Percentiles rank a stretch among this genome's conserved stretches.
phyloP scores from a whole-genome alignment of 148 eudicot species.

The Dianthus caryophyllus region DNA sequence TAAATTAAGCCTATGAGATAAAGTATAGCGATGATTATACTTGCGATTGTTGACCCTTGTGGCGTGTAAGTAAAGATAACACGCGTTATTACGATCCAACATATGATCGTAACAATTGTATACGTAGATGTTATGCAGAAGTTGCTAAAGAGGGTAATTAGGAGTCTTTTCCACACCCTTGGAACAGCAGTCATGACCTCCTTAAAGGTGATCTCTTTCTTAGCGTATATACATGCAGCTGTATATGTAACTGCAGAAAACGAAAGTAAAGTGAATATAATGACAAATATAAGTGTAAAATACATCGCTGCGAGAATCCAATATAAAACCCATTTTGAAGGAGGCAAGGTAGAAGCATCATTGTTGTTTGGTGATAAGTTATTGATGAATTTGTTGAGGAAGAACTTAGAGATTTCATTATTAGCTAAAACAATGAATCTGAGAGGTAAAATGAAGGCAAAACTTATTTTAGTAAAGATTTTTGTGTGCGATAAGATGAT shows the following conservation, averaged over 20 bases:
- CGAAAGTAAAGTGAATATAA: constrained; percentile 29
- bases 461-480: constrained; percentile 27
- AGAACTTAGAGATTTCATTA: neutral
- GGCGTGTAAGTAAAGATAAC: neutral
- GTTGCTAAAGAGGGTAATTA: constrained; percentile 32
- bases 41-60: neutral
- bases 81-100: too few species aligned
- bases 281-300: constrained; percentile 19
- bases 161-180: constrained; percentile 45
- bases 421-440: constrained; percentile 28
- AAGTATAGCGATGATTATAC: neutral
- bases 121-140: constrained; percentile 18
- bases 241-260: constrained; percentile 38
- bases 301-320: constrained; percentile 19
- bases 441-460: constrained; percentile 31
- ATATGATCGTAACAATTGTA: neutral
- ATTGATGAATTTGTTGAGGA: neutral
- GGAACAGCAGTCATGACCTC: constrained; percentile 33
- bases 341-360: constrained; percentile 14
- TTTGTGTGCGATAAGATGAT: constrained; percentile 23
- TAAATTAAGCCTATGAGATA: constrained; percentile 24
- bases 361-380: neutral
- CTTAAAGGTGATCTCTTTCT: constrained; percentile 26
- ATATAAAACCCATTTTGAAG: constrained; percentile 21
- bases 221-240: constrained; percentile 29